Evolutionary conservation across 306 rosid species (phyloP).

Genomic region (Vicia faba): DNA sequence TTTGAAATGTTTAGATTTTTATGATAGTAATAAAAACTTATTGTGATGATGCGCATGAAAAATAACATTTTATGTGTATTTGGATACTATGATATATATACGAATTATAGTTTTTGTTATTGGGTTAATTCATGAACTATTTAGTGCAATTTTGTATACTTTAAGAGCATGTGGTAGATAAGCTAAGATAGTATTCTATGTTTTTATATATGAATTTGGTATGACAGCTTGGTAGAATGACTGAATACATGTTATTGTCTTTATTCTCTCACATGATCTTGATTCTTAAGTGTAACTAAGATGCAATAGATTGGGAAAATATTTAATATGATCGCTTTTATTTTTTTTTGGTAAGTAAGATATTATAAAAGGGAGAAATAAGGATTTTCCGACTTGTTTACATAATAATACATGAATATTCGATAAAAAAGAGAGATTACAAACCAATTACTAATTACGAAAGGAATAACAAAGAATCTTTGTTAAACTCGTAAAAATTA

Average conservation of each 20-base stretch:
- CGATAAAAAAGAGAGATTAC: too few species aligned
- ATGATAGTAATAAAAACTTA: conserved; percentile 41
- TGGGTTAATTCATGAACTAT: conserved; percentile 27
- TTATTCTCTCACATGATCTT: too few species aligned
- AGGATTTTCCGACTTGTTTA: too few species aligned
- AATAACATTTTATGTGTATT: conserved; percentile 35
- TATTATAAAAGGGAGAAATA: too few species aligned
- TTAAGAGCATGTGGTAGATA: background rate
- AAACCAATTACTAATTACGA: too few species aligned
- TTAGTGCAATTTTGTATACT: background rate
- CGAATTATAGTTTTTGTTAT: conserved; percentile 31
- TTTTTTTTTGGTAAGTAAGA: too few species aligned
- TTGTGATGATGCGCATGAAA: conserved; percentile 26
- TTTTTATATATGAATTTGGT: background rate
- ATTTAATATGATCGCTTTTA: too few species aligned
- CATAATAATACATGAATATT: too few species aligned
- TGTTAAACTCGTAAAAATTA: too few species aligned
- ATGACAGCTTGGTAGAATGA: background rate
- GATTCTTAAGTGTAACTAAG: too few species aligned
- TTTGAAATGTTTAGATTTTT: conserved; percentile 32
- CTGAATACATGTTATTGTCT: background rate
- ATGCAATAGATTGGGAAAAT: too few species aligned
- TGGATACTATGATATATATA: conserved; percentile 34
- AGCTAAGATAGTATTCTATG: background rate
- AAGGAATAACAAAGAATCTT: too few species aligned